Conservation (phyloP, 2,329 filamentous ascomycete genomes). For the Colletotrichum limetticola region DNA sequence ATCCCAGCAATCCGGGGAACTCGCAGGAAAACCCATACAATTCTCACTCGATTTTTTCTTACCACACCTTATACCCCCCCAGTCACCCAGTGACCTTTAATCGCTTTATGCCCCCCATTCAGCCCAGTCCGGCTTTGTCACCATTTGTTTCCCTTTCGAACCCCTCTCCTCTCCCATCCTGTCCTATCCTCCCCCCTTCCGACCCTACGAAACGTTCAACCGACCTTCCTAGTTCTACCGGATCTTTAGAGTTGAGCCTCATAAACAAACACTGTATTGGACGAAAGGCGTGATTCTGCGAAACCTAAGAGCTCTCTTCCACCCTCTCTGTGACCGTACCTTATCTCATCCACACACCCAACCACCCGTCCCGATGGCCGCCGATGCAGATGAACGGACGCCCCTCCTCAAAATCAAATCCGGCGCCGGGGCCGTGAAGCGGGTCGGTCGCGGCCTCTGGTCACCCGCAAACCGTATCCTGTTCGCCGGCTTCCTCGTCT, state of each 20-base stretch:
- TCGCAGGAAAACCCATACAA: not conserved
- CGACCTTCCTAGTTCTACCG: conserved; percentile 16
- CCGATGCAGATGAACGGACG: conserved; percentile 28
- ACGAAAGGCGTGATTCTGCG: not conserved
- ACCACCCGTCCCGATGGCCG: conserved; percentile 19
- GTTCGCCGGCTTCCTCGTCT: conserved; percentile 70
- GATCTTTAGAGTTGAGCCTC: conserved; percentile 16
- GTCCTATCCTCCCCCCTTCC: not conserved
- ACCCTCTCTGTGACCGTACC: not conserved
- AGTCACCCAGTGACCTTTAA: not conserved
- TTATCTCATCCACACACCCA: no score
- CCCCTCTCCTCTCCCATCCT: not conserved
- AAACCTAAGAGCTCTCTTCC: not conserved
- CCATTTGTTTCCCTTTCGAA: not conserved
- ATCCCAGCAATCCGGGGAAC: conserved; percentile 9
- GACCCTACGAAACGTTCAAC: not conserved
- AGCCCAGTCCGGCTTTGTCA: not conserved
- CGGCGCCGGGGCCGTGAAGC: conserved; percentile 34
- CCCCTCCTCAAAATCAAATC: conserved; percentile 30
- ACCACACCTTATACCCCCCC: no score
- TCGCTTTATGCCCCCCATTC: not conserved
- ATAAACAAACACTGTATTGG: not conserved
- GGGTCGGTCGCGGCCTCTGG: conserved; percentile 30
- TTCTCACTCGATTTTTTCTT: not conserved
- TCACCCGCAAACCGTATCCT: conserved; percentile 56